These are phyloP conservation scores for Lecanicillium sp. DNA, from an alignment of 2,329 filamentous ascomycete species.

Conservation along the genomic window DNA sequence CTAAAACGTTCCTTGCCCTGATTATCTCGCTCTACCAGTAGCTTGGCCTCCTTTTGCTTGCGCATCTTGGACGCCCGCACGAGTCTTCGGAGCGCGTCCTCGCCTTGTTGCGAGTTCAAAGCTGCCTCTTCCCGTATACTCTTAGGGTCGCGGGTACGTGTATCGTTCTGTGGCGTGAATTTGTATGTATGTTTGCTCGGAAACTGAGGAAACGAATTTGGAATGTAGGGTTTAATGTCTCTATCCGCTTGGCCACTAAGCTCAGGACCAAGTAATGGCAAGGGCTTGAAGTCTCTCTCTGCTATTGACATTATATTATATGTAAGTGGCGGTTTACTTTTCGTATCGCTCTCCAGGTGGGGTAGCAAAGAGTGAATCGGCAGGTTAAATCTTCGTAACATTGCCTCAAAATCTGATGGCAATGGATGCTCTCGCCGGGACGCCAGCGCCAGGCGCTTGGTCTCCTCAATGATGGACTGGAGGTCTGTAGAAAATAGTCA, in stretches of 20 bases:
- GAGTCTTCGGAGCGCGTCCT: constrained; percentile 51
- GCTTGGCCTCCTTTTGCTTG: constrained; percentile 55
- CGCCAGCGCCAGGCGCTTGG: constrained; percentile 37
- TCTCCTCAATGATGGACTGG: constrained; percentile 36
- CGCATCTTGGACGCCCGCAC: constrained; percentile 56
- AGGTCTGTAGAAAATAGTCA: constrained; percentile 33
- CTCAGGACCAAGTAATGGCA: constrained; percentile 42
- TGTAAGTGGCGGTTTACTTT: constrained; percentile 15
- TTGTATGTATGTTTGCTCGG: constrained; percentile 58
- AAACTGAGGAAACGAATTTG: constrained; percentile 50
- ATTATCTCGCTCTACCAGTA: constrained; percentile 42
- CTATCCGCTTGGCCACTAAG: constrained; percentile 52
- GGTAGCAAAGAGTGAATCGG: constrained; percentile 42
- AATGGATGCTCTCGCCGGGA: constrained; percentile 44
- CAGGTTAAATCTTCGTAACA: constrained; percentile 43
- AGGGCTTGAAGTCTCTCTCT: constrained; percentile 29
- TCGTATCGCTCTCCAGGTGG: constrained; percentile 46
- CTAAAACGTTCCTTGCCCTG: constrained; percentile 47
- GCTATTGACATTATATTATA: constrained; percentile 29
- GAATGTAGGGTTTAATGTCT: constrained; percentile 46
- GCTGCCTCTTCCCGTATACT: constrained; percentile 53
- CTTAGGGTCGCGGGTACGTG: constrained; percentile 39
- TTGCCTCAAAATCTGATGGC: constrained; percentile 49
- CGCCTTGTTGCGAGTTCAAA: constrained; percentile 51
- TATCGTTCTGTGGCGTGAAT: constrained; percentile 45